A percentile compares a stretch with the other conserved stretches of the same genome.
Conservation (phyloP, 805 yeast species). For the Diddensiella caesifluorescens region DNA sequence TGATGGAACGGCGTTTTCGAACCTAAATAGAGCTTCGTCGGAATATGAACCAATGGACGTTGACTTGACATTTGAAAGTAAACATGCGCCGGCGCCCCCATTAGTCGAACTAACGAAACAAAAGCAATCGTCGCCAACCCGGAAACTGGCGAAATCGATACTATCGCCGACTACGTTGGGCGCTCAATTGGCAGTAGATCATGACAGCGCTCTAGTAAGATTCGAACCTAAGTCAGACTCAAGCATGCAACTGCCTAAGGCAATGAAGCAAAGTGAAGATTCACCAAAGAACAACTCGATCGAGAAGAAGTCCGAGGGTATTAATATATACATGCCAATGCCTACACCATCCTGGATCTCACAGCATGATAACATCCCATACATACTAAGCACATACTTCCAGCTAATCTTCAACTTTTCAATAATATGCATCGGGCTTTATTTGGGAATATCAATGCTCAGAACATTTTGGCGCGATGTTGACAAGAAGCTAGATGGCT, state of each 20-base stretch:
- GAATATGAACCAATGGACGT: too few species aligned
- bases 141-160: too few species aligned
- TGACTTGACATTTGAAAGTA: too few species aligned
- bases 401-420: conserved; percentile 56
- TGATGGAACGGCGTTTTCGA: too few species aligned
- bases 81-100: too few species aligned
- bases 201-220: conserved; percentile 1
- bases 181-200: conserved; percentile 11
- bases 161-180: conserved; percentile 16
- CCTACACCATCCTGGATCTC: conserved; percentile 23
- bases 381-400: conserved; percentile 54
- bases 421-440: conserved; percentile 43
- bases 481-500: conserved; percentile 53
- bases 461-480: conserved; percentile 60
- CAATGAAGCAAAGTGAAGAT: neutral
- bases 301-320: neutral
- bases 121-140: too few species aligned
- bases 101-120: too few species aligned
- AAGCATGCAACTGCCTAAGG: neutral
- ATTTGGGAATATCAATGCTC: conserved; percentile 44
- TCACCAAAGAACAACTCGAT: neutral
- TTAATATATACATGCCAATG: conserved; percentile 23
- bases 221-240: neutral
- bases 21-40: too few species aligned
- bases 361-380: conserved; percentile 38